Conservation (phyloP, 768 basidiomycete genomes). For the Crepidotus variabilis region DNA sequence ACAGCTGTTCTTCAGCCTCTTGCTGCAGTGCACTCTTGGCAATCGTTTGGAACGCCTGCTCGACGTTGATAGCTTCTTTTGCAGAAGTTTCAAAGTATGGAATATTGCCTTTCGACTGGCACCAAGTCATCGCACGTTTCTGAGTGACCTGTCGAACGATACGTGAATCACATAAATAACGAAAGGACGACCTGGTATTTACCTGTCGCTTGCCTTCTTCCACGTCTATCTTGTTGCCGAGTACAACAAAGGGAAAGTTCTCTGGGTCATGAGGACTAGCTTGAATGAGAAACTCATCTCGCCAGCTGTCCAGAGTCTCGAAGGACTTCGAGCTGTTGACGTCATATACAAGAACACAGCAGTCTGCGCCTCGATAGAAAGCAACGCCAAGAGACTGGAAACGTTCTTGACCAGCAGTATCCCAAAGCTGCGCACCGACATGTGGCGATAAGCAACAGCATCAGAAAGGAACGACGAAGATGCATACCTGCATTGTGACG, state of each 20-base stretch:
- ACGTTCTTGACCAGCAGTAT: slow-evolving; percentile 98
- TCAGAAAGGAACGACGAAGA: background rate
- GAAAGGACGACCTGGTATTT: slow-evolving; percentile 16
- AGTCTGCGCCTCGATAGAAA: slow-evolving; percentile 98
- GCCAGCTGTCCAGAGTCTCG: slow-evolving; percentile 98
- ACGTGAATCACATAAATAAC: background rate
- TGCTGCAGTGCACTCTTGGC: slow-evolving; percentile 99
- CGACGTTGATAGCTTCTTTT: slow-evolving; percentile 99
- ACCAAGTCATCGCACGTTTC: slow-evolving; percentile 99
- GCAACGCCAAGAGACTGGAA: slow-evolving; percentile 99
- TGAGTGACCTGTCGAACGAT: slow-evolving; percentile 74
- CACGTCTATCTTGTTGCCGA: slow-evolving; percentile 99
- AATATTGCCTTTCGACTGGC: slow-evolving; percentile 98
- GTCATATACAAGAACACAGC: slow-evolving; percentile 98
- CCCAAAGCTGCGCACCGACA: slow-evolving; percentile 73
- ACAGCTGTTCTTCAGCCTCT: slow-evolving; percentile 96
- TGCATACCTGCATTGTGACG: slow-evolving; percentile 93
- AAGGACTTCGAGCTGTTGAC: slow-evolving; percentile 99
- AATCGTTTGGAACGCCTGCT: slow-evolving; percentile 99
- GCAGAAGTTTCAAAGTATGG: slow-evolving; percentile 99
- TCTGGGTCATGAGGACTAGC: slow-evolving; percentile 98
- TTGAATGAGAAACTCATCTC: slow-evolving; percentile 98
- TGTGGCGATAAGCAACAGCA: background rate
- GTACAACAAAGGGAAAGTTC: slow-evolving; percentile 98
- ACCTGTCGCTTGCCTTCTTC: slow-evolving; percentile 99